phyloP scores from a whole-genome alignment of 495 filamentous ascomycete species.

The Sordaria brevicollis region DNA sequence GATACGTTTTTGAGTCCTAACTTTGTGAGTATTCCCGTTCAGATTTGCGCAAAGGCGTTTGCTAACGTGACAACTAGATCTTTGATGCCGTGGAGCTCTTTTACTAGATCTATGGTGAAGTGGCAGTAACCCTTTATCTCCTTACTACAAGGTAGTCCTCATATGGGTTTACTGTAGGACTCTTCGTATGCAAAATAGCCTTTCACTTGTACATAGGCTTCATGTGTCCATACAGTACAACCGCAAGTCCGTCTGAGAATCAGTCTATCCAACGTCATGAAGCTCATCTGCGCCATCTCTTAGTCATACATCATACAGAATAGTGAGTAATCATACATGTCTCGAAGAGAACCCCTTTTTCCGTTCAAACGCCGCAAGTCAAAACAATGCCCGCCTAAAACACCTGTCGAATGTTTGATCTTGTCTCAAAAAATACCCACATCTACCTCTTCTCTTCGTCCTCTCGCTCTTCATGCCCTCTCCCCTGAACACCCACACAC shows the following conservation, averaged over 20 bases:
- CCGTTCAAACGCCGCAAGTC: background rate
- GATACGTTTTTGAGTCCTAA: slow-evolving; percentile 47
- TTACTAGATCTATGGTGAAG: background rate
- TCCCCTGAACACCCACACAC: slow-evolving; percentile 3
- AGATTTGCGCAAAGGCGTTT: background rate
- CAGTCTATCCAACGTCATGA: background rate
- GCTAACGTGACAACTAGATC: slow-evolving; percentile 28
- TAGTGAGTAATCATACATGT: too few species aligned
- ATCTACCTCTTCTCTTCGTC: background rate
- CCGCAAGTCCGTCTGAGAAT: background rate
- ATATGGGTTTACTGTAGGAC: background rate
- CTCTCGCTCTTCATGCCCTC: background rate
- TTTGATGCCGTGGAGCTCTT: slow-evolving; percentile 49
- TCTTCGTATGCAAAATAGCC: background rate
- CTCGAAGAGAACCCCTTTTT: too few species aligned
- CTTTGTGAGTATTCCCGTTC: slow-evolving; percentile 44
- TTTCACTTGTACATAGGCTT: background rate
- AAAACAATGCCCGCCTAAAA: background rate
- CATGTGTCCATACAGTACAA: background rate
- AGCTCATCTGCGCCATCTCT: too few species aligned
- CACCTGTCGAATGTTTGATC: background rate
- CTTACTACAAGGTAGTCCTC: background rate
- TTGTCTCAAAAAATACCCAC: background rate
- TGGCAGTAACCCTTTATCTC: background rate
- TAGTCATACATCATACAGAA: background rate